Evolutionary conservation across 139 green algal genomes (phyloP).

Genomic region (Diplosphaera chodatii): DNA sequence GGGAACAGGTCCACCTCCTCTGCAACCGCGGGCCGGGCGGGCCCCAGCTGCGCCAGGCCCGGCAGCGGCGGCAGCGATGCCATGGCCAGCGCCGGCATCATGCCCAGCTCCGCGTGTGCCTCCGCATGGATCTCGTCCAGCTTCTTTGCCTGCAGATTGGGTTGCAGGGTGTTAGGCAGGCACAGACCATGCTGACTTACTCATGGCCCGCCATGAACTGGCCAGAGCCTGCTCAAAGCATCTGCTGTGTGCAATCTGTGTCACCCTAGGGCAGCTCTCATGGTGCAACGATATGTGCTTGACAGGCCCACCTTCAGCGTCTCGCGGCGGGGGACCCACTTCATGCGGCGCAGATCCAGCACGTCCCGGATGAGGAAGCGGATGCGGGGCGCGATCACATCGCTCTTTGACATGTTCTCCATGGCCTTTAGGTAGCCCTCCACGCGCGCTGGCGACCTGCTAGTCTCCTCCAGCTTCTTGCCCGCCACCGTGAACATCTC

Average conservation of each 20-base stretch:
- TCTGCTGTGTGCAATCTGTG: too few species aligned
- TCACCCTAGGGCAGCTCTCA: too few species aligned
- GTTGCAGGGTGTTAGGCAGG: too few species aligned
- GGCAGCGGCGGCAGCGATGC: constrained; percentile 38
- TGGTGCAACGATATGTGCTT: too few species aligned
- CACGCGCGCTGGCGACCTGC: constrained; percentile 25
- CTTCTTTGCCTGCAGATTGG: constrained; percentile 74
- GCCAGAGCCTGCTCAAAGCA: too few species aligned
- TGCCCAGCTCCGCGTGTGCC: constrained; percentile 81
- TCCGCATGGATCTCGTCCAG: constrained; percentile 78
- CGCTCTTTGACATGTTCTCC: constrained; percentile 26
- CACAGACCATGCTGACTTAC: too few species aligned
- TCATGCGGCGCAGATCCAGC: constrained; percentile 53
- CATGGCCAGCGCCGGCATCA: constrained; percentile 52
- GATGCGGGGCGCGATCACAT: constrained; percentile 33
- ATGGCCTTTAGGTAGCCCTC: constrained; percentile 39
- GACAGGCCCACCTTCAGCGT: constrained; percentile 14
- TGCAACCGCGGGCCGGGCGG: neutral
- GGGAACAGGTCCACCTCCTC: constrained; percentile 60
- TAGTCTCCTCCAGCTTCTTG: constrained; percentile 45
- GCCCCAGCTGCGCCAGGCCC: constrained; percentile 17
- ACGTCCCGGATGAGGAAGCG: constrained; percentile 63
- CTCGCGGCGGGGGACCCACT: constrained; percentile 34
- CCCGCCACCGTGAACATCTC: constrained; percentile 79
- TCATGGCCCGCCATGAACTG: too few species aligned